phyloP scores from a whole-genome alignment of 2,329 filamentous ascomycete genomes.

The Claviceps pusilla region DNA sequence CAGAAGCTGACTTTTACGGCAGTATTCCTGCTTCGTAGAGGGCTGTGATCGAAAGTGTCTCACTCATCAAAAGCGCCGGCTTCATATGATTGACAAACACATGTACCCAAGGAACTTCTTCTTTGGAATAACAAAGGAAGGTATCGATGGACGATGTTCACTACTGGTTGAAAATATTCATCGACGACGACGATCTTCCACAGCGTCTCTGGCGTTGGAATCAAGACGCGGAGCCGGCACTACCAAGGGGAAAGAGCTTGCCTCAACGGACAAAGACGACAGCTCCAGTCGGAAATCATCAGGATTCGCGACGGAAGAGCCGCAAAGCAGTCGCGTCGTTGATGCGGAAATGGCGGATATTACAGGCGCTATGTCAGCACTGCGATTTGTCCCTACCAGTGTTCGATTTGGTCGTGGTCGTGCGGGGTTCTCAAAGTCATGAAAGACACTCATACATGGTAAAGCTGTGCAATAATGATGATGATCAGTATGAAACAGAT shows the following conservation, averaged over 20 bases:
- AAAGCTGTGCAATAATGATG: slow-evolving; percentile 10
- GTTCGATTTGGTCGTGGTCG: slow-evolving; percentile 49
- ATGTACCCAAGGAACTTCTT: slow-evolving; percentile 80
- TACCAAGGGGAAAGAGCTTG: slow-evolving; percentile 11
- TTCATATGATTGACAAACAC: slow-evolving; percentile 91
- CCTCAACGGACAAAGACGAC: slow-evolving; percentile 2
- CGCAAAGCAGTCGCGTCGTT: slow-evolving; percentile 11
- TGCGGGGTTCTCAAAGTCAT: slow-evolving; percentile 37
- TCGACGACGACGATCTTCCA: slow-evolving; percentile 34
- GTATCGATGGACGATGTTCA: slow-evolving; percentile 73
- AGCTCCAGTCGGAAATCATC: slow-evolving; percentile 8
- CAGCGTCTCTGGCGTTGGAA: slow-evolving; percentile 19
- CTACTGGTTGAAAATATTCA: slow-evolving; percentile 50
- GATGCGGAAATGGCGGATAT: slow-evolving; percentile 49
- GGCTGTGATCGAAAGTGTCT: slow-evolving; percentile 73
- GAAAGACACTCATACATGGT: slow-evolving; percentile 8
- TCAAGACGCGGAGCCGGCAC: slow-evolving; percentile 20
- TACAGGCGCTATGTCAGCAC: slow-evolving; percentile 51
- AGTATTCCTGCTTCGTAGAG: slow-evolving; percentile 85
- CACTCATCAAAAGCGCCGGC: slow-evolving; percentile 66
- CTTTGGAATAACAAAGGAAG: slow-evolving; percentile 72
- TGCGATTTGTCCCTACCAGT: slow-evolving; percentile 55
- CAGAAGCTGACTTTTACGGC: not conserved
- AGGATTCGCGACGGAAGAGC: slow-evolving; percentile 7
- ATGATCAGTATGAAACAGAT: slow-evolving; percentile 20